Percentiles rank a stretch among this genome's conserved stretches.
Conservation (phyloP, 169 alveolate genomes). For the Plasmodium chabaudi region DNA sequence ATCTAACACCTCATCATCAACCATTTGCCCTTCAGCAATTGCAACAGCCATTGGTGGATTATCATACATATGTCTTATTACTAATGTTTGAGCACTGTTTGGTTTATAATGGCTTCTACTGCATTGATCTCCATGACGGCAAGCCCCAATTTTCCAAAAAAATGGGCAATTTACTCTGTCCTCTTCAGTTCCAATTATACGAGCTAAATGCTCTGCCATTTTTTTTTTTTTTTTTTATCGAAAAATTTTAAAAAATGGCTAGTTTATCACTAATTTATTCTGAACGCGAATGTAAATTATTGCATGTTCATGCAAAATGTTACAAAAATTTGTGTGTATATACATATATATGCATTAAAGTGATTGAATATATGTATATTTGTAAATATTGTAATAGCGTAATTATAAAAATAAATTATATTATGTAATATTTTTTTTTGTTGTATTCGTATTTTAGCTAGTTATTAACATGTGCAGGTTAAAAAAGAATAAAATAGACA, state of each 20-base stretch:
- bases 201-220: slow-evolving; percentile 98
- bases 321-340: not conserved
- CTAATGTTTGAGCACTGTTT: slow-evolving; percentile 95
- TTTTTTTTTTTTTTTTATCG: slow-evolving; percentile 19
- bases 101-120: slow-evolving; percentile 99
- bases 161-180: slow-evolving; percentile 99
- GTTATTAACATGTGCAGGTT: too few species aligned
- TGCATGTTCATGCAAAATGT: slow-evolving; percentile 32
- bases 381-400: too few species aligned
- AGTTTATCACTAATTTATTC: slow-evolving; percentile 24
- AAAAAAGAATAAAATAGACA: too few species aligned
- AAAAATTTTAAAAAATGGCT: slow-evolving; percentile 40
- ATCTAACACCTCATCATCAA: slow-evolving; percentile 95
- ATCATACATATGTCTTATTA: slow-evolving; percentile 97
- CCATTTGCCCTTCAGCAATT: slow-evolving; percentile 97
- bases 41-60: slow-evolving; percentile 99
- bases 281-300: slow-evolving; percentile 18
- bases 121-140: slow-evolving; percentile 99
- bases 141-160: slow-evolving; percentile 99
- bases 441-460: too few species aligned
- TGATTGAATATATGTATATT: not conserved
- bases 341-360: not conserved
- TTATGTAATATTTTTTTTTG: too few species aligned
- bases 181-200: slow-evolving; percentile 99
- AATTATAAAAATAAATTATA: too few species aligned